A percentile compares a stretch with the other conserved stretches of the same genome.
These are phyloP conservation scores for Pseudogymnoascus sp. DNA, from an alignment of 2,329 filamentous ascomycete species.

Conservation along the genomic window DNA sequence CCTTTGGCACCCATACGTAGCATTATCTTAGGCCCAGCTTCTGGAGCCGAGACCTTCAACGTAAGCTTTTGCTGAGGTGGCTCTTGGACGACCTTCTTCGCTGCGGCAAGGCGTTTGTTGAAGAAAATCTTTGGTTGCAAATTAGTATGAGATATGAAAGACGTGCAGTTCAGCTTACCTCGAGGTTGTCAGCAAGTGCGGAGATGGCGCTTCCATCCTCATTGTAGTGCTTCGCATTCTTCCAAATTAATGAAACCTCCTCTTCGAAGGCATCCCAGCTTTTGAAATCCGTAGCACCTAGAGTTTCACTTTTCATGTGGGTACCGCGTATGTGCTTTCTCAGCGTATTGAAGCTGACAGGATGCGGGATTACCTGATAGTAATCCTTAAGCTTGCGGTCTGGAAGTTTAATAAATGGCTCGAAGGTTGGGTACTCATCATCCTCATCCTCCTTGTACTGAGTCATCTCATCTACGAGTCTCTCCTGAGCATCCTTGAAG, in stretches of 20 bases:
- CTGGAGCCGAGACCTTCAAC: conserved; percentile 55
- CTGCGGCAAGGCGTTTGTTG: conserved; percentile 59
- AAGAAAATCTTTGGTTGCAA: conserved; percentile 54
- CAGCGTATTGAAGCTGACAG: conserved; percentile 69
- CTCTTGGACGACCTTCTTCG: conserved; percentile 65
- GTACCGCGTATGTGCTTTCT: conserved; percentile 69
- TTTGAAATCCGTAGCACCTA: conserved; percentile 60
- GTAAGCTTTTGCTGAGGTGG: conserved; percentile 72
- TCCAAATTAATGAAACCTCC: conserved; percentile 74
- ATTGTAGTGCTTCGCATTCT: conserved; percentile 82
- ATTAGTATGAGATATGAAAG: conserved; percentile 13
- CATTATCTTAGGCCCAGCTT: conserved; percentile 57
- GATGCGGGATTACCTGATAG: conserved; percentile 74
- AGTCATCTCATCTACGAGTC: conserved; percentile 70
- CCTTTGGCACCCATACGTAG: conserved; percentile 59
- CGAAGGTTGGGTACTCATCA: conserved; percentile 61
- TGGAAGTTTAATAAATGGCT: conserved; percentile 72
- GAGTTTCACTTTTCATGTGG: conserved; percentile 36
- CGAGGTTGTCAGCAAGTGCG: conserved; percentile 66
- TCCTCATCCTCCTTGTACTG: conserved; percentile 56
- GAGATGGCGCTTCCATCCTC: conserved; percentile 86
- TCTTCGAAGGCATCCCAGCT: conserved; percentile 77
- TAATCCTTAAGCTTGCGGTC: conserved; percentile 74
- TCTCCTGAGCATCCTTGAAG: conserved; percentile 82
- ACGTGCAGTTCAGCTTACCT: conserved; percentile 46